These are phyloP conservation scores for Lomentospora prolificans DNA, from an alignment of 2,329 filamentous ascomycete species.

Conservation along the genomic window DNA sequence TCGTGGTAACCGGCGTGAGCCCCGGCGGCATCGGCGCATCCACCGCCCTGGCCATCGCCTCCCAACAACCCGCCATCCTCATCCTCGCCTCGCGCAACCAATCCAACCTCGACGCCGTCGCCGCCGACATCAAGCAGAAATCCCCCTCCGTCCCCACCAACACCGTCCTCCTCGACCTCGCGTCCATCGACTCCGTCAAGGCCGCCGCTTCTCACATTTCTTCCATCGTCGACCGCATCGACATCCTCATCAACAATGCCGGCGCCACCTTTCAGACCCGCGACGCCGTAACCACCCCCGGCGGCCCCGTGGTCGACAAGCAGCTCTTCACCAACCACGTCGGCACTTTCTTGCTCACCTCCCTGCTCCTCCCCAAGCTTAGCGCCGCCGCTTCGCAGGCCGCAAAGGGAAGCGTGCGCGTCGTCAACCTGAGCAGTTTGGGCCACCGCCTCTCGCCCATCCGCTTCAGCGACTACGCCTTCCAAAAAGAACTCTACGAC, in stretches of 20 bases:
- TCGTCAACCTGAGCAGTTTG: constrained; percentile 31
- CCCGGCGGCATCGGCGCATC: constrained; percentile 27
- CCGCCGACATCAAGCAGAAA: constrained; percentile 4
- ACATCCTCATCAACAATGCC: constrained; percentile 34
- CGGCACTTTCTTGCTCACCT: constrained; percentile 35
- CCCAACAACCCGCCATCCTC: background rate
- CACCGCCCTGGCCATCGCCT: constrained; percentile 25
- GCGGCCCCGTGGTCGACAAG: constrained; percentile 24
- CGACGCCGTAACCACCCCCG: constrained; percentile 13
- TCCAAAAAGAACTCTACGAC: constrained; percentile 15
- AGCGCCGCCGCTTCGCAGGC: background rate
- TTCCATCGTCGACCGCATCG: constrained; percentile 18
- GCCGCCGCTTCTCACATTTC: constrained; percentile 24
- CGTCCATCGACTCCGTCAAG: constrained; percentile 24
- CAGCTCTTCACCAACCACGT: constrained; percentile 36
- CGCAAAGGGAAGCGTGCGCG: constrained; percentile 14
- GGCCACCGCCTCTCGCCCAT: constrained; percentile 20
- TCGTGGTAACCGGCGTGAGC: constrained; percentile 33
- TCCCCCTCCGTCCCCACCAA: constrained; percentile 8
- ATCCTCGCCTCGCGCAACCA: constrained; percentile 1
- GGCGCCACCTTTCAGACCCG: constrained; percentile 26
- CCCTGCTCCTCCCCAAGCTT: constrained; percentile 24
- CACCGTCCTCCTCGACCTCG: constrained; percentile 24
- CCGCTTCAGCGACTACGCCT: constrained; percentile 23
- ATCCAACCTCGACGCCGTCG: constrained; percentile 23